Conservation (phyloP, 2,329 filamentous ascomycete genomes). For the Monosporascus sp. region DNA sequence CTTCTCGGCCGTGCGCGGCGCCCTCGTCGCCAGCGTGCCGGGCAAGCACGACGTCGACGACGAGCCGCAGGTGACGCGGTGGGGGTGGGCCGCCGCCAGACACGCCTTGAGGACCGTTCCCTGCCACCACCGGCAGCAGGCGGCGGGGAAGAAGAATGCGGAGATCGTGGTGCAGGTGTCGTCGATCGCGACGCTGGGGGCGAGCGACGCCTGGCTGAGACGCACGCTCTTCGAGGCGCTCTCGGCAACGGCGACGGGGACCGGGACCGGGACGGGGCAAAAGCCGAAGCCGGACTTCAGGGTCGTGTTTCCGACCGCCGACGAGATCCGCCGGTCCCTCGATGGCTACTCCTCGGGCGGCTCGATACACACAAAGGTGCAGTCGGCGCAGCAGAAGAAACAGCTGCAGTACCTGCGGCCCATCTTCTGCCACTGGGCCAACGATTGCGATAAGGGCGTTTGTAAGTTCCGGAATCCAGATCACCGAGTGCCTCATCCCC, state of each 20-base stretch:
- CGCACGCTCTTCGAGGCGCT: slow-evolving; percentile 55
- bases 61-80: slow-evolving; percentile 49
- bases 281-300: slow-evolving; percentile 48
- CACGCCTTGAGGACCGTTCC: slow-evolving; percentile 53
- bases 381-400: slow-evolving; percentile 63
- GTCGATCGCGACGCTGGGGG: slow-evolving; percentile 74
- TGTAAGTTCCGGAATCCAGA: slow-evolving; percentile 15
- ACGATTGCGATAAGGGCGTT: slow-evolving; percentile 41
- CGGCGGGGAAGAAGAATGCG: slow-evolving; percentile 9
- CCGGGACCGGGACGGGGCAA: slow-evolving; percentile 1
- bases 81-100: slow-evolving; percentile 69
- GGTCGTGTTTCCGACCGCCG: slow-evolving; percentile 74
- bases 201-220: slow-evolving; percentile 65
- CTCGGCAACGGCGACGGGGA: slow-evolving; percentile 21
- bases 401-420: slow-evolving; percentile 69
- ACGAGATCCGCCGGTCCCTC: slow-evolving; percentile 70
- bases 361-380: slow-evolving; percentile 77
- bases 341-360: slow-evolving; percentile 73
- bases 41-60: slow-evolving; percentile 52
- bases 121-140: slow-evolving; percentile 12
- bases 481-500: neutral
- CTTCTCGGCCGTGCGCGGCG: slow-evolving; percentile 63
- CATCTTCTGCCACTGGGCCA: slow-evolving; percentile 70
- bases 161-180: slow-evolving; percentile 64
- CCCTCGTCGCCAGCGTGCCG: slow-evolving; percentile 74